Evolutionary conservation across 148 eudicot species (phyloP), one percentile per base, ranked within the genome.

Genomic region (Rhododendron henanense): DNA sequence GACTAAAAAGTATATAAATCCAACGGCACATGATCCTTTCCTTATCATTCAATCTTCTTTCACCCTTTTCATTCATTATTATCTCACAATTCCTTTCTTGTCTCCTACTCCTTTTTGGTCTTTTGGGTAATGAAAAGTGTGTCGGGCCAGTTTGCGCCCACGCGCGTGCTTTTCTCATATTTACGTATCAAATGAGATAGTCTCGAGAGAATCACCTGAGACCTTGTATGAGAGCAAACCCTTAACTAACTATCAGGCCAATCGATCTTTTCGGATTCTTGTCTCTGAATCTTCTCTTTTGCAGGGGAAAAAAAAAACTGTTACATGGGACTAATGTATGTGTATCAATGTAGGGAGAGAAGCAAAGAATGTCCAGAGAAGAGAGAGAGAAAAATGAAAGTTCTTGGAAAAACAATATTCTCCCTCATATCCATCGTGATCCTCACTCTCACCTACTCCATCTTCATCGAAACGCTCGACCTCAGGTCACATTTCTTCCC

Each of bases 401-500:
- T 55, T 63, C n/a, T 89, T 10, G 89, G 86, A 3, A 92, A 89
- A 84, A 81, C 87, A 47, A 86, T 85, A 51, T 44, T 88, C 6
- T 44, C 80, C 45, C 83, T 89, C 41, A 48, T 86, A 28, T 85
- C 89, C 83, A n/a, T 91, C 10, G 28, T 88, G 4, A 16, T 86
- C 35, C 57, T 90, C 1, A 23, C 88, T 73, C 5, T 90, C 25
- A 59, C 87, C 2, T 92, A 86, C 82, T 83, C 87, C 16, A 79
- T 89, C 44, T 57, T 85, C 61, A 84, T 91, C 63, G 88, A 89
- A 48, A 84, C 89, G 73, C 15, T 86, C 33, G 91, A 92, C 83
- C 39, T 93, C 79, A 86, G 92, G 74, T 87, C 93, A 8, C 90
- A 92, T 13, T 79, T 93, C 81, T 82, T 80, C 79, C 89, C 93